Percentiles rank a stretch among this genome's conserved stretches.
Conservation (phyloP, 2,329 filamentous ascomycete genomes). For the Grosmannia clavigera region DNA sequence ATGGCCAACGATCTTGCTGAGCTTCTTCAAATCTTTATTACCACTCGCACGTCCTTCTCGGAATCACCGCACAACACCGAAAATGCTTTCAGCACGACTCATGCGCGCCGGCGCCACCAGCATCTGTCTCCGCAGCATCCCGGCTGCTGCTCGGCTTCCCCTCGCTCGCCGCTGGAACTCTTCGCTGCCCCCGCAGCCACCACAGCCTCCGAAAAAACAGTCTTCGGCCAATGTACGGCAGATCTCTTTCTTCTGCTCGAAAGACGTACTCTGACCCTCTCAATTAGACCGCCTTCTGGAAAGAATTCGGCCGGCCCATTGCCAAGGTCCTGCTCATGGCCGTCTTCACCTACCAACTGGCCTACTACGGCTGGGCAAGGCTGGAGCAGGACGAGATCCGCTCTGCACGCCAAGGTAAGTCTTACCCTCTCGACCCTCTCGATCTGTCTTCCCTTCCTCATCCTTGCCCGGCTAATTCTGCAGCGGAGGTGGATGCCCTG, state of each 20-base stretch:
- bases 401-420: constrained; percentile 42
- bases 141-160: neutral
- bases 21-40: neutral
- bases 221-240: neutral
- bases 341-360: constrained; percentile 65
- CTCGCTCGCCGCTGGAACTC: neutral
- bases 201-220: neutral
- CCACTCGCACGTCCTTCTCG: neutral
- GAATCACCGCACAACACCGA: neutral
- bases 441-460: neutral
- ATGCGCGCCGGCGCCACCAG: neutral
- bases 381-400: constrained; percentile 61
- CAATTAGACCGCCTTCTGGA: constrained; percentile 46
- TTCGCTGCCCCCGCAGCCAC: neutral
- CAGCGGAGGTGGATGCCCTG: constrained; percentile 21
- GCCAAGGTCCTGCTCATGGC: constrained; percentile 63
- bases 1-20: neutral
- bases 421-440: neutral
- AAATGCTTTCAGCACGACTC: neutral
- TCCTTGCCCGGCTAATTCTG: neutral
- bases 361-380: constrained; percentile 63
- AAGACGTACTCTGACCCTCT: neutral
- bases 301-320: constrained; percentile 59
- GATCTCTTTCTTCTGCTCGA: neutral
- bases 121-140: neutral